Conservation (phyloP, 2,329 filamentous ascomycete genomes). For the Hypoxylon sp. region DNA sequence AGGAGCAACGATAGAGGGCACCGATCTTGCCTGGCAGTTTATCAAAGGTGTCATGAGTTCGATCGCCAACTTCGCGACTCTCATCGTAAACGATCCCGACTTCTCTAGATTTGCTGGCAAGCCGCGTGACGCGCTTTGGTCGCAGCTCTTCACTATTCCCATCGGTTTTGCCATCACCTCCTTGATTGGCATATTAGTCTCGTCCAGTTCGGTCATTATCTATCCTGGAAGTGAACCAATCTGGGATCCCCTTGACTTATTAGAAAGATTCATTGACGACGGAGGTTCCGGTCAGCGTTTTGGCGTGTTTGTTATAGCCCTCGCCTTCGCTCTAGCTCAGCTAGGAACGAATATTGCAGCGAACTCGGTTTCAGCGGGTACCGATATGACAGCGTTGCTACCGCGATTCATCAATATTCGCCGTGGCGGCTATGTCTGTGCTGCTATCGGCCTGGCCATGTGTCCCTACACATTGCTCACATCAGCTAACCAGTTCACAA, state of each 20-base stretch:
- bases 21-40: constrained; percentile 82
- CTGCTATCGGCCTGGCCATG: constrained; percentile 83
- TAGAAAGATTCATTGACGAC: constrained; percentile 76
- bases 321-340: constrained; percentile 81
- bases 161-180: constrained; percentile 81
- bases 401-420: constrained; percentile 87
- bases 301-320: constrained; percentile 79
- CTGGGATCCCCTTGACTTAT: constrained; percentile 79
- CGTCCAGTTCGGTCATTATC: constrained; percentile 77
- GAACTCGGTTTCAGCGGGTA: constrained; percentile 86
- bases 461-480: constrained; percentile 87
- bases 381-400: constrained; percentile 83
- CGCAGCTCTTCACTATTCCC: constrained; percentile 82
- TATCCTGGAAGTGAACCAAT: constrained; percentile 72
- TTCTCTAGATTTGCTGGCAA: constrained; percentile 86
- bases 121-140: constrained; percentile 82
- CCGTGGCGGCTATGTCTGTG: constrained; percentile 88
- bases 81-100: constrained; percentile 86
- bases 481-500: constrained; percentile 85
- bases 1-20: constrained; percentile 72
- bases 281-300: constrained; percentile 77
- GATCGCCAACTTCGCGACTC: constrained; percentile 90
- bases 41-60: constrained; percentile 89
- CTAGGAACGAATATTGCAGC: constrained; percentile 90
- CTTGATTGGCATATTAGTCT: constrained; percentile 85